These are phyloP conservation scores for Neckera pumila DNA, from an alignment of 225 moss, liverwort and hornwort genomes.

Conservation along the genomic window DNA sequence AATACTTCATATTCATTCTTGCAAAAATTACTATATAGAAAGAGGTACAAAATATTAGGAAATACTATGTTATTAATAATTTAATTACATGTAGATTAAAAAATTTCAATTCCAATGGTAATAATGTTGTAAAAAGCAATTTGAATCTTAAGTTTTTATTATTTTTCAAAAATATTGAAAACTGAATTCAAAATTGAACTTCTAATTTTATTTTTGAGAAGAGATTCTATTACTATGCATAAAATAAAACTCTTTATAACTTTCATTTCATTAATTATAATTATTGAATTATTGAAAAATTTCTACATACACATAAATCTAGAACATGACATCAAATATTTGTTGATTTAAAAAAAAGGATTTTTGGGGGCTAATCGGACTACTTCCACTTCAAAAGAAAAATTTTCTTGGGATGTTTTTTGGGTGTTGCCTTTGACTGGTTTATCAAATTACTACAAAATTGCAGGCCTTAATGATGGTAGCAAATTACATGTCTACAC, in stretches of 20 bases:
- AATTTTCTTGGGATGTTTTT: neutral
- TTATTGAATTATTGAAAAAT: neutral
- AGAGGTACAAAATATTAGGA: fast-evolving
- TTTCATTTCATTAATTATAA: neutral
- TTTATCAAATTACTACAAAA: neutral
- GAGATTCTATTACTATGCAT: fast-evolving
- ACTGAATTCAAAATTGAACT: neutral
- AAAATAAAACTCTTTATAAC: neutral
- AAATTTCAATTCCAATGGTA: fast-evolving
- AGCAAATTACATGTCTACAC: neutral
- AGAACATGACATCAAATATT: fast-evolving
- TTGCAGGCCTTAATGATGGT: neutral
- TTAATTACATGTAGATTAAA: neutral
- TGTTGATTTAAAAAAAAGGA: no score
- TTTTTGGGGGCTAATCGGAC: fast-evolving
- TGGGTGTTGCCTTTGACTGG: fast-evolving
- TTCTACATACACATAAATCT: fast-evolving
- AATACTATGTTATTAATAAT: neutral
- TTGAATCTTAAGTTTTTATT: neutral
- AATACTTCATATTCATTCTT: neutral
- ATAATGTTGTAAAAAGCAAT: neutral
- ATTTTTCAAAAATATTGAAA: neutral
- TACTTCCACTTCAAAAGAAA: fast-evolving
- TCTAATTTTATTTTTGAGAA: neutral
- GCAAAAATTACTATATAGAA: neutral